Conservation (phyloP, 1,139 yeast species). For the Nakaseomyces sp. region DNA sequence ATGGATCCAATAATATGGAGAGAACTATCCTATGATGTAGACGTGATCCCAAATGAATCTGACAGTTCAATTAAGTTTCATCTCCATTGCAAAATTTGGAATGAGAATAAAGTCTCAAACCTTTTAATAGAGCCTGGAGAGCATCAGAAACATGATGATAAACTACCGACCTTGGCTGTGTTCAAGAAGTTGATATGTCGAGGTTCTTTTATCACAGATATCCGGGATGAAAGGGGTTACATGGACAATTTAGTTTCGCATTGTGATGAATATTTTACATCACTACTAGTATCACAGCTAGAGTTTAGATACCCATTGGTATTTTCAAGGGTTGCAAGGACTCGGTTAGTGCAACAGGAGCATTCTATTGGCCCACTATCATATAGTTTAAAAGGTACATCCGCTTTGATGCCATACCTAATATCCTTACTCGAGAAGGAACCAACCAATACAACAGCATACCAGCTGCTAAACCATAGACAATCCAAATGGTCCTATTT, state of each 20-base stretch:
- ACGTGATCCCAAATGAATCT: background rate
- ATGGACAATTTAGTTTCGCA: background rate
- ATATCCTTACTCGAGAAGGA: constrained; percentile 19
- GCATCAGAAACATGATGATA: background rate
- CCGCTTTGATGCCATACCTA: constrained; percentile 18
- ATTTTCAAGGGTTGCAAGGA: constrained; percentile 20
- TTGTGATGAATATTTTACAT: constrained; percentile 18
- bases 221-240: background rate
- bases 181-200: background rate
- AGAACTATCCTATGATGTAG: background rate
- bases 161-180: background rate
- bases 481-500: background rate
- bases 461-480: constrained; percentile 12
- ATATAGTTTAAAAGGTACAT: constrained; percentile 17
- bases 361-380: constrained; percentile 21
- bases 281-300: constrained; percentile 24
- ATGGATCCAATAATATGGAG: too few species aligned
- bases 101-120: background rate
- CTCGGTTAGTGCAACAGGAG: constrained; percentile 18
- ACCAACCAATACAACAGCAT: constrained; percentile 20
- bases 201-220: background rate
- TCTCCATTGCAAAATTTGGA: background rate
- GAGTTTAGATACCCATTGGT: constrained; percentile 27
- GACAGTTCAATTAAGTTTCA: background rate
- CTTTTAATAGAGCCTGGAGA: background rate